Percentiles rank a stretch among this genome's conserved stretches.
These are phyloP conservation scores for Arxiozyma slooffiae DNA, from an alignment of 1,139 yeast genomes.

Conservation along the genomic window DNA sequence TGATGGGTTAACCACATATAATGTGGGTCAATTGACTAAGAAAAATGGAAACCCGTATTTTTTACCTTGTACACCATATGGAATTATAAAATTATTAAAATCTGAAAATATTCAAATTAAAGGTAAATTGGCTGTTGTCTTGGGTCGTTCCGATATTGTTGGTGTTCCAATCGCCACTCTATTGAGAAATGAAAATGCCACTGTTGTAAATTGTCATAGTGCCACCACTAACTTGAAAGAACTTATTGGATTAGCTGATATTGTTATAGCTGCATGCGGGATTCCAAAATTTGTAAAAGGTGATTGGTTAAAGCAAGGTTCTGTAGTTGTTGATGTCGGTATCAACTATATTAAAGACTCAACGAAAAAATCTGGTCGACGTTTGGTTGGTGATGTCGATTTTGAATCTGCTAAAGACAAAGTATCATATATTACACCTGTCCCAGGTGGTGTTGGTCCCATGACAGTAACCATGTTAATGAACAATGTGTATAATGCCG, in stretches of 20 bases:
- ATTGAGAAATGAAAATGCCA: slow-evolving; percentile 61
- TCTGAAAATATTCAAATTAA: slow-evolving; percentile 49
- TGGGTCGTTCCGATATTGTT: slow-evolving; percentile 76
- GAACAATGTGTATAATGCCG: slow-evolving; percentile 56
- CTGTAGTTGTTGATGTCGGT: slow-evolving; percentile 70
- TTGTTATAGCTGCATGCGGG: slow-evolving; percentile 72
- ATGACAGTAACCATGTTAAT: slow-evolving; percentile 82
- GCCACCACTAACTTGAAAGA: slow-evolving; percentile 44
- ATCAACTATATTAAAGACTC: slow-evolving; percentile 63
- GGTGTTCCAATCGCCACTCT: slow-evolving; percentile 73
- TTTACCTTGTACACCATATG: slow-evolving; percentile 75
- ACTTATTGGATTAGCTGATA: slow-evolving; percentile 54
- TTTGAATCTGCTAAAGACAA: slow-evolving; percentile 46
- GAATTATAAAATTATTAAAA: slow-evolving; percentile 57
- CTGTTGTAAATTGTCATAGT: slow-evolving; percentile 66
- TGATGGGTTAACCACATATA: slow-evolving; percentile 68
- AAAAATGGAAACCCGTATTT: slow-evolving; percentile 63
- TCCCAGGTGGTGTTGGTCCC: slow-evolving; percentile 86
- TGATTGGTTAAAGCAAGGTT: slow-evolving; percentile 61
- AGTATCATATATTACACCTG: slow-evolving; percentile 65
- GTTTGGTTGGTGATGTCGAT: slow-evolving; percentile 71
- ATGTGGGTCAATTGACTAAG: slow-evolving; percentile 67
- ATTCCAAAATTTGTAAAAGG: slow-evolving; percentile 60
- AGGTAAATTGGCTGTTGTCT: slow-evolving; percentile 67
- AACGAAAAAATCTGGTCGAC: slow-evolving; percentile 52